Percentiles rank a stretch among this genome's conserved stretches.
phyloP scores from a whole-genome alignment of 768 basidiomycete genomes.

The Bullera alba region DNA sequence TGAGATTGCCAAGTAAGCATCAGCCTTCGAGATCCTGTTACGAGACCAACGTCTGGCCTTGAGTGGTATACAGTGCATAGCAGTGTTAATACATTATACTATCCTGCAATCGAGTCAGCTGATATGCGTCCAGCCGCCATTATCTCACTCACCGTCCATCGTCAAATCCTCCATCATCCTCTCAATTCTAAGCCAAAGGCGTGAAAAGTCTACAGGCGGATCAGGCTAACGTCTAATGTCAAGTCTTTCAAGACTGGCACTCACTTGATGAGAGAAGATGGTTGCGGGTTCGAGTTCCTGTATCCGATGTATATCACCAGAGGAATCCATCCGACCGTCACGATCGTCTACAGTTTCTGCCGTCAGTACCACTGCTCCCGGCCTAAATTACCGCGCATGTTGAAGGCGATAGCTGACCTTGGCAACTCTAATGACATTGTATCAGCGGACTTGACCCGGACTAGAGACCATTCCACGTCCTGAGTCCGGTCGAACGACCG shows the following conservation, averaged over 20 bases:
- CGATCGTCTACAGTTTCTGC: conserved; percentile 61
- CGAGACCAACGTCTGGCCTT: too few relatives aligned
- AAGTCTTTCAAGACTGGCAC: conserved; percentile 45
- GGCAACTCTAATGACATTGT: conserved; percentile 26
- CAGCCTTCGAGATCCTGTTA: too few relatives aligned
- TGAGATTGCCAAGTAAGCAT: too few relatives aligned
- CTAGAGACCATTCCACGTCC: not conserved
- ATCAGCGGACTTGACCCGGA: too few relatives aligned
- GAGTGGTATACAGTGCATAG: too few relatives aligned
- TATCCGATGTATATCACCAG: conserved; percentile 93
- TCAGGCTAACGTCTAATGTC: too few relatives aligned
- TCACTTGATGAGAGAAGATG: conserved; percentile 90
- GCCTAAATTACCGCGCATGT: not conserved
- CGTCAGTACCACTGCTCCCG: not conserved
- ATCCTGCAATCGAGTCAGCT: too few relatives aligned
- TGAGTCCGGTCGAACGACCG: not conserved
- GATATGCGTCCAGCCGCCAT: too few relatives aligned
- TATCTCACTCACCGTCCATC: too few relatives aligned
- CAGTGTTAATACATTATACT: too few relatives aligned
- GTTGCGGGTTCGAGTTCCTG: conserved; percentile 84
- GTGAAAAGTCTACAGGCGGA: conserved; percentile 88
- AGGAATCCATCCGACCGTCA: conserved; percentile 96
- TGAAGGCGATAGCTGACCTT: conserved; percentile 37
- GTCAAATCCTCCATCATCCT: too few relatives aligned
- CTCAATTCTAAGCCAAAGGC: conserved; percentile 81